phyloP scores from a whole-genome alignment of 2,329 filamentous ascomycete genomes.

The Aspergillus fumigatus region DNA sequence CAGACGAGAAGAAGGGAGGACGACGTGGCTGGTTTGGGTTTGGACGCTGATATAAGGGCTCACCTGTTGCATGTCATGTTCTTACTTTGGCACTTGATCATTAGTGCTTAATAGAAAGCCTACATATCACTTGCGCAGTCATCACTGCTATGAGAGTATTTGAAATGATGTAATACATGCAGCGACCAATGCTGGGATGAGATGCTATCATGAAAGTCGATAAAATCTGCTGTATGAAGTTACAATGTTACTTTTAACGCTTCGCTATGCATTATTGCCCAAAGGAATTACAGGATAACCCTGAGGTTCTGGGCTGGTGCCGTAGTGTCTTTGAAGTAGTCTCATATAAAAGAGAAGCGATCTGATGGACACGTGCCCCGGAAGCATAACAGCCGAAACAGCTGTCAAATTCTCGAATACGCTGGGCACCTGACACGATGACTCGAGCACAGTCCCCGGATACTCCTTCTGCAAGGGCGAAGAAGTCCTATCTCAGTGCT shows the following conservation, averaged over 20 bases:
- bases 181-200: not conserved
- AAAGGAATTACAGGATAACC: not conserved
- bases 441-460: not conserved
- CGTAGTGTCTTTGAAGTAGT: not conserved
- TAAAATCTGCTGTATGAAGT: not conserved
- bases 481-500: not conserved
- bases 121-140: not conserved
- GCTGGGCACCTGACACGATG: not conserved
- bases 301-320: not conserved
- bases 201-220: not conserved
- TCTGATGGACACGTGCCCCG: not conserved
- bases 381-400: slow-evolving; percentile 7
- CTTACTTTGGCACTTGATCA: not conserved
- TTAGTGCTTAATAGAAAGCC: not conserved
- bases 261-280: no score
- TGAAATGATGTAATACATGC: not conserved
- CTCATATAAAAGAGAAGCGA: not conserved
- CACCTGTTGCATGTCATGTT: not conserved
- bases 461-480: not conserved
- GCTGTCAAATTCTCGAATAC: not conserved
- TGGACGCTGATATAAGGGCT: slow-evolving; percentile 32
- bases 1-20: slow-evolving; percentile 46
- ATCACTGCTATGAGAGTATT: not conserved
- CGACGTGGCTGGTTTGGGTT: slow-evolving; percentile 80
- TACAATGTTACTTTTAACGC: not conserved